These are phyloP conservation scores for Lachancea cidri DNA, from an alignment of 805 yeast species.

Conservation along the genomic window DNA sequence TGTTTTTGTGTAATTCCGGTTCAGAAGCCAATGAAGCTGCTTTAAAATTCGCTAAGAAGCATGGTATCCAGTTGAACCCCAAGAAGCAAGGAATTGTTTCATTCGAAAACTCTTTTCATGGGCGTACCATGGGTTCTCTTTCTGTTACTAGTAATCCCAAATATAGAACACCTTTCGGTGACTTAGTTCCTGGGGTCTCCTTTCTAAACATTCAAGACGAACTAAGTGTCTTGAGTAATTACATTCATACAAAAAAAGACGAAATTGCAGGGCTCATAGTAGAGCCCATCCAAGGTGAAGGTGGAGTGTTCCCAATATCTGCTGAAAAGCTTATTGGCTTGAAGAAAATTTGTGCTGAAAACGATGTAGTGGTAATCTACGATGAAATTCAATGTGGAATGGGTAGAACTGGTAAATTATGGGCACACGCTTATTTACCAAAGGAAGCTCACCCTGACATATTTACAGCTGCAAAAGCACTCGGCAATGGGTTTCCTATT, in stretches of 20 bases:
- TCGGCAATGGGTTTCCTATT: conserved; percentile 95
- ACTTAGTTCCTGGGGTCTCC: conserved; percentile 82
- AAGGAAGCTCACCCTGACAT: conserved; percentile 89
- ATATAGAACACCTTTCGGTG: conserved; percentile 87
- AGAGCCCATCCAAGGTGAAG: conserved; percentile 98
- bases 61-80: conserved; percentile 53
- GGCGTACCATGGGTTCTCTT: conserved; percentile 90
- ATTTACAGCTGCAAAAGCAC: conserved; percentile 88
- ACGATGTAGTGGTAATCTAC: conserved; percentile 73
- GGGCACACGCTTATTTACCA: conserved; percentile 85
- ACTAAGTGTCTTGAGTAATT: conserved; percentile 22
- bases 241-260: conserved; percentile 24
- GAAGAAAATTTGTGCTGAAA: conserved; percentile 59
- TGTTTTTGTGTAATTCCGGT: conserved; percentile 67
- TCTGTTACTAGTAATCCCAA: conserved; percentile 90
- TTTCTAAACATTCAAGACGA: conserved; percentile 37
- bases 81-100: conserved; percentile 73
- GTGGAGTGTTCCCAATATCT: conserved; percentile 75
- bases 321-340: conserved; percentile 60
- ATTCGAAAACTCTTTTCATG: conserved; percentile 90
- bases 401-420: conserved; percentile 84
- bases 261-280: conserved; percentile 81
- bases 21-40: conserved; percentile 82
- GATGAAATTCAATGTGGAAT: conserved; percentile 98
- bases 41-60: conserved; percentile 72